Evolutionary conservation across 176 grass and related monocot genomes (phyloP), one percentile per base, ranked within the genome.

Genomic region (Aegilops sharonensis): DNA sequence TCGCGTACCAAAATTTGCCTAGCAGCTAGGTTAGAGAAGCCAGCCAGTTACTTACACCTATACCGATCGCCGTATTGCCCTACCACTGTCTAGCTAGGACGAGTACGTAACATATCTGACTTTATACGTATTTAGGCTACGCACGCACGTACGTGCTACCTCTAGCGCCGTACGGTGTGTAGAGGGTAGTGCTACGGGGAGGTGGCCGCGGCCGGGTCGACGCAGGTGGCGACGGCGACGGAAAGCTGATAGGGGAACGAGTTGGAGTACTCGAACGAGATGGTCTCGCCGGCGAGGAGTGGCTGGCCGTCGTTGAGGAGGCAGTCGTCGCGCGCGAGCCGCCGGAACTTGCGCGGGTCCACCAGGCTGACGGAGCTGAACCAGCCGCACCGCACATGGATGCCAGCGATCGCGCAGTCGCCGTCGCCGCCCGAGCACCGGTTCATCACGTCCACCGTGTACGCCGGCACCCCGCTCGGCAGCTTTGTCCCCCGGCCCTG

Each of bases 191-290:
- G 8, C 75, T 85, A 89, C 1, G 82, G 78, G 2, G n/a, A 5
- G 63, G 24, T 25, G 60, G 29, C 66, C 24, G 71, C 11, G 68
- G 36, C 39, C 24, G 86, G 75, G 67, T 83, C 57, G 75, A 90
- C 84, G 85, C 89, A 90, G 57, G 89, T 90, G 45, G 89, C 89
- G 59, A 74, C 20, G 43, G 75, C 45, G 85, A 90, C 84, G 34
- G 89, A 83, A 20, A 90, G 89, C 9, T 64, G 57, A 85, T 90
- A 90, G 24, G 43, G 80, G 80, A 90, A 98, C 18, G 96, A 94
- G 84, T 98, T 98, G 88, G 96, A 80, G 90, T 98, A 98, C 75
- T 91, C 83, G 82, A 98, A 98, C 50, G 96, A 92, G 37, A 98
- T 4, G 15, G 88, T 83, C 66, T 91, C 89, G 12, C 96, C 93